A percentile compares a stretch with the other conserved stretches of the same genome.
phyloP scores from a whole-genome alignment of 176 grass and related monocot species.

The Otatea glauca region DNA sequence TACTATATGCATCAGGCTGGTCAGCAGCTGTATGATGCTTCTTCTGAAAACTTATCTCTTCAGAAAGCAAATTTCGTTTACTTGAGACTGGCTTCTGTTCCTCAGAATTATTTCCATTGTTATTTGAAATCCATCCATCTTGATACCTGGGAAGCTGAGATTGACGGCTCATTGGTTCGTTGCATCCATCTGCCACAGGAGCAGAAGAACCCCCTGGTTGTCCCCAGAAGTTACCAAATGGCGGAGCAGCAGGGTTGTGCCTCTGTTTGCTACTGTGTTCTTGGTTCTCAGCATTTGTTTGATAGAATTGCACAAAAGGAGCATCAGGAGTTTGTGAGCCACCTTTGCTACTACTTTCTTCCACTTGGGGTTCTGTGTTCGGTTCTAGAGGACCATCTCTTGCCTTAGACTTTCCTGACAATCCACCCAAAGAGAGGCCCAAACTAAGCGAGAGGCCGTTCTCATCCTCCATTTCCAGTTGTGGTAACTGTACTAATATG shows the following conservation, averaged over 20 bases:
- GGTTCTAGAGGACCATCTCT: slow-evolving; percentile 56
- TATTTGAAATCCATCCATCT: slow-evolving; percentile 55
- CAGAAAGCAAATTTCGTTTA: slow-evolving; percentile 58
- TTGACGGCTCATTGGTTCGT: slow-evolving; percentile 36
- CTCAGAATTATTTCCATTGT: slow-evolving; percentile 50
- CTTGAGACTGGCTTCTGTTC: slow-evolving; percentile 55
- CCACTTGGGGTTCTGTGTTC: slow-evolving; percentile 70
- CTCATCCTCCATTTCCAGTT: slow-evolving; percentile 73
- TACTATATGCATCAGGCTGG: slow-evolving; percentile 63
- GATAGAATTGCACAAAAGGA: slow-evolving; percentile 66
- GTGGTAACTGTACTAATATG: slow-evolving; percentile 20
- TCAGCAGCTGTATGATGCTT: slow-evolving; percentile 51
- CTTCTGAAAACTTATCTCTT: slow-evolving; percentile 71
- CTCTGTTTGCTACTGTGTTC: slow-evolving; percentile 70
- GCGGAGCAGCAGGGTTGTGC: slow-evolving; percentile 44
- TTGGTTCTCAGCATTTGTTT: slow-evolving; percentile 49
- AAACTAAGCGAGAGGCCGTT: slow-evolving; percentile 92
- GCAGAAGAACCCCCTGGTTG: slow-evolving; percentile 49
- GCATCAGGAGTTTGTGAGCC: slow-evolving; percentile 57
- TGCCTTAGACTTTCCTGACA: slow-evolving; percentile 62
- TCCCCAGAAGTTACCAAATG: slow-evolving; percentile 62
- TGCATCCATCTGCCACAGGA: slow-evolving; percentile 42
- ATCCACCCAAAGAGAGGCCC: slow-evolving; percentile 81
- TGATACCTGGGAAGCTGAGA: slow-evolving; percentile 49
- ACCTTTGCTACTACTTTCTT: slow-evolving; percentile 75